These are phyloP conservation scores for Citrullus mucosospermus DNA, from an alignment of 306 rosid genomes.

Conservation along the genomic window DNA sequence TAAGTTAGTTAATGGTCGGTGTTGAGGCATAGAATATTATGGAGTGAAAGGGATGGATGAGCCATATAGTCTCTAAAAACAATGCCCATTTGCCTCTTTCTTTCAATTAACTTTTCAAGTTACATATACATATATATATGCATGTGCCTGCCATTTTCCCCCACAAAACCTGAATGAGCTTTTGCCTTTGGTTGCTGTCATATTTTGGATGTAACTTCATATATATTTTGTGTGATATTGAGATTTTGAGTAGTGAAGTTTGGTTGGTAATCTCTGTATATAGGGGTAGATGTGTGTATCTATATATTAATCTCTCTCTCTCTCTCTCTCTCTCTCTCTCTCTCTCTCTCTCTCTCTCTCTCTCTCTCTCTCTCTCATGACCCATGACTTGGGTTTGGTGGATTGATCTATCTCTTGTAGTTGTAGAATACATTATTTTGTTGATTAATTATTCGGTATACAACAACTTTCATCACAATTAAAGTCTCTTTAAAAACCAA, in stretches of 20 bases:
- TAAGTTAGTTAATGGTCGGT: conserved; percentile 3
- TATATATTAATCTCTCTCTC: too few relatives aligned
- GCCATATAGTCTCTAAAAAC: neutral
- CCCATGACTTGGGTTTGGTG: neutral
- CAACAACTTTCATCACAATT: neutral
- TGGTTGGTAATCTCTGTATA: neutral
- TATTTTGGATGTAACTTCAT: neutral
- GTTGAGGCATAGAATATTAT: neutral
- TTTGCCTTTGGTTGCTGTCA: neutral
- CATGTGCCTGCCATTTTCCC: neutral
- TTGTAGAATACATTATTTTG: neutral
- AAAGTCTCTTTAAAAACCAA: too few relatives aligned
- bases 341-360: too few relatives aligned
- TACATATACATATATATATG: neutral
- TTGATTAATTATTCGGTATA: neutral
- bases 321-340: too few relatives aligned
- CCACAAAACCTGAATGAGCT: neutral
- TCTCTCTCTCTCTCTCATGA: neutral
- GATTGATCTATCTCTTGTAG: neutral
- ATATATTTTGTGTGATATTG: neutral
- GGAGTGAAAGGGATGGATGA: neutral
- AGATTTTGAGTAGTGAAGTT: neutral
- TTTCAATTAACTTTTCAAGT: neutral
- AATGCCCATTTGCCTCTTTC: neutral
- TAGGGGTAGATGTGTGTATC: too few relatives aligned